These are phyloP conservation scores for Akanthomyces dipterigenus DNA, from an alignment of 2,329 filamentous ascomycete genomes.

Conservation along the genomic window DNA sequence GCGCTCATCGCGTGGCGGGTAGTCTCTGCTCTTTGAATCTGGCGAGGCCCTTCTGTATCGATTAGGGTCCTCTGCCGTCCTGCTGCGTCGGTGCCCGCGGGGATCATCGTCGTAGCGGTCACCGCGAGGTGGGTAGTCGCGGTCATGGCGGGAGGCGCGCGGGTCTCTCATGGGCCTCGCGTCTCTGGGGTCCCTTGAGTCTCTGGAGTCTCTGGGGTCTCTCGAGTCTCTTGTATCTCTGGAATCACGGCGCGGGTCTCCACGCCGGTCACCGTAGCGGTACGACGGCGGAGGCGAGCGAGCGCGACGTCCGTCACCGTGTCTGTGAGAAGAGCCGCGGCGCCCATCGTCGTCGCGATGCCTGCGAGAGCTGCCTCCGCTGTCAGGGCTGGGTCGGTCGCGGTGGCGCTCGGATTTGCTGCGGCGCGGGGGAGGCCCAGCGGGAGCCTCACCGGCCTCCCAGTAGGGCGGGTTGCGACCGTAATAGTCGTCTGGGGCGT, in stretches of 20 bases:
- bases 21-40: neutral
- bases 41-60: neutral
- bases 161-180: neutral
- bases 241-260: slow-evolving; percentile 3
- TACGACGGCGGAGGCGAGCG: slow-evolving; percentile 2
- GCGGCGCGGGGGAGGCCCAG: slow-evolving; percentile 15
- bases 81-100: slow-evolving; percentile 1
- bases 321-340: neutral
- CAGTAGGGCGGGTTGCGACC: slow-evolving; percentile 15
- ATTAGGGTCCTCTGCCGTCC: neutral
- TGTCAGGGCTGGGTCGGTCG: slow-evolving; percentile 15
- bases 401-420: slow-evolving; percentile 20
- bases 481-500: slow-evolving; percentile 18
- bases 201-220: neutral
- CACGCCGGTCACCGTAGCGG: neutral
- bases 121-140: neutral
- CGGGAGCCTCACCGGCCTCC: slow-evolving; percentile 5
- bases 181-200: neutral
- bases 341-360: neutral
- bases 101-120: slow-evolving; percentile 1
- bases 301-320: neutral
- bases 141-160: neutral
- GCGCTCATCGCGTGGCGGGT: neutral
- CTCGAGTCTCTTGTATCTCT: neutral
- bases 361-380: slow-evolving; percentile 6